These are phyloP conservation scores for Lentinus tigrinus DNA, from an alignment of 768 basidiomycete species.

Conservation along the genomic window DNA sequence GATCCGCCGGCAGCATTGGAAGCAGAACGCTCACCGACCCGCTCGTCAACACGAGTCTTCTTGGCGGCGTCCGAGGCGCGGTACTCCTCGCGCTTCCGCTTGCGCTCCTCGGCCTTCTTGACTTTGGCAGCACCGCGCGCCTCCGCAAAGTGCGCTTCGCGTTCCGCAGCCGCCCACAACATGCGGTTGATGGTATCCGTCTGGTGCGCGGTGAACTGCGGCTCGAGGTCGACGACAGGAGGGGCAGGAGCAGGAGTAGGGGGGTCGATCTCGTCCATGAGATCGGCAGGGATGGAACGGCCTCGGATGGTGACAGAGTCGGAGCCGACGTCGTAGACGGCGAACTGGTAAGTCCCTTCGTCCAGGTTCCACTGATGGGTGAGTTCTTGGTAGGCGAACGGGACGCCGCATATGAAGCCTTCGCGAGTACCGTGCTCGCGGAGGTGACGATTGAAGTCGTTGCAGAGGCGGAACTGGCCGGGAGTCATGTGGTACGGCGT, in stretches of 20 bases:
- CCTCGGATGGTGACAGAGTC: neutral
- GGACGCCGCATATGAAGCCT: neutral
- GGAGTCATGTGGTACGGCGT: neutral
- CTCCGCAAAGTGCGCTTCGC: neutral
- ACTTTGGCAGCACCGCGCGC: neutral
- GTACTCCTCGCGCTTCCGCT: neutral
- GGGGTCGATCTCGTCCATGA: neutral
- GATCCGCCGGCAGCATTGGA: neutral
- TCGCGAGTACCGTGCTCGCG: neutral
- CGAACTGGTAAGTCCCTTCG: neutral
- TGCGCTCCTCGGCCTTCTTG: neutral
- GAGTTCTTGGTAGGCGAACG: neutral
- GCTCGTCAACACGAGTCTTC: neutral
- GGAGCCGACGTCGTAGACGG: neutral
- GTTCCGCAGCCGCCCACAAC: neutral
- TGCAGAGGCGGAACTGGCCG: neutral
- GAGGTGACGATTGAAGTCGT: neutral
- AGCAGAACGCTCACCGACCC: neutral
- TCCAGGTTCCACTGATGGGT: neutral
- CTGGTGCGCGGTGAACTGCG: neutral
- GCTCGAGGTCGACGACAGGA: neutral
- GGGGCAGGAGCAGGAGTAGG: neutral
- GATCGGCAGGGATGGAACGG: neutral
- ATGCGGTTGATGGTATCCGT: neutral
- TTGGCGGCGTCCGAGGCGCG: neutral